Percentiles rank a stretch among this genome's conserved stretches.
These are phyloP conservation scores for Flaveria robusta DNA, from an alignment of 129 eudicot genomes.

Conservation along the genomic window DNA sequence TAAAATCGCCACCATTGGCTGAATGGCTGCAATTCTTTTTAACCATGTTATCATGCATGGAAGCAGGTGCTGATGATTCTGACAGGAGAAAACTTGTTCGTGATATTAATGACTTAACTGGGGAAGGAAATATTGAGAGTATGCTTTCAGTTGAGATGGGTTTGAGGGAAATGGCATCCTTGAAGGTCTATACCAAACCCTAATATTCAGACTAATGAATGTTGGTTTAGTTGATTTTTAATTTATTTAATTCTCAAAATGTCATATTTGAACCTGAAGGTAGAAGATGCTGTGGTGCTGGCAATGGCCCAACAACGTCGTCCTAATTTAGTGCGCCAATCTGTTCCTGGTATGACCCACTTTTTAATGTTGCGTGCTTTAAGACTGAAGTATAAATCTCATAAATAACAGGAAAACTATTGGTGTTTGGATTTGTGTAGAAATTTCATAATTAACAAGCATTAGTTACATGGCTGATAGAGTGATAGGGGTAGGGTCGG, in stretches of 20 bases:
- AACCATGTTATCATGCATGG: slow-evolving; percentile 16
- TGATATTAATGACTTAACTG: slow-evolving; percentile 76
- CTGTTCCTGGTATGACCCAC: slow-evolving; percentile 55
- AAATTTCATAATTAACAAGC: neutral
- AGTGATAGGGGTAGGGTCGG: neutral
- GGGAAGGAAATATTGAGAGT: slow-evolving; percentile 97
- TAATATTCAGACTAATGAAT: neutral
- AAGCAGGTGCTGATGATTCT: slow-evolving; percentile 70
- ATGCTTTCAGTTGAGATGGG: slow-evolving; percentile 99
- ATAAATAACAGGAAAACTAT: neutral
- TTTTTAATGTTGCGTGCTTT: slow-evolving; percentile 15
- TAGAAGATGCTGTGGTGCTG: slow-evolving; percentile 92
- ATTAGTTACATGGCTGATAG: neutral
- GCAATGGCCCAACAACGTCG: slow-evolving; percentile 81
- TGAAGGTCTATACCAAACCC: slow-evolving; percentile 54
- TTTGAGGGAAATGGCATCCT: slow-evolving; percentile 87
- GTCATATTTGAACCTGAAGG: slow-evolving; percentile 45
- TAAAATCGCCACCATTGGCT: neutral
- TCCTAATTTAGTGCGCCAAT: slow-evolving; percentile 71
- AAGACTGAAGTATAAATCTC: slow-evolving; percentile 1
- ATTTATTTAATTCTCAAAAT: slow-evolving; percentile 1
- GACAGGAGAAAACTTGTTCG: slow-evolving; percentile 67
- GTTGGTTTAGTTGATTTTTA: slow-evolving; percentile 1
- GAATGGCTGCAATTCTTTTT: neutral
- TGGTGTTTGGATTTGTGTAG: neutral